Percentiles rank a stretch among this genome's conserved stretches.
Conservation (phyloP, 1,139 yeast genomes). For the Ogataea hybrid region DNA sequence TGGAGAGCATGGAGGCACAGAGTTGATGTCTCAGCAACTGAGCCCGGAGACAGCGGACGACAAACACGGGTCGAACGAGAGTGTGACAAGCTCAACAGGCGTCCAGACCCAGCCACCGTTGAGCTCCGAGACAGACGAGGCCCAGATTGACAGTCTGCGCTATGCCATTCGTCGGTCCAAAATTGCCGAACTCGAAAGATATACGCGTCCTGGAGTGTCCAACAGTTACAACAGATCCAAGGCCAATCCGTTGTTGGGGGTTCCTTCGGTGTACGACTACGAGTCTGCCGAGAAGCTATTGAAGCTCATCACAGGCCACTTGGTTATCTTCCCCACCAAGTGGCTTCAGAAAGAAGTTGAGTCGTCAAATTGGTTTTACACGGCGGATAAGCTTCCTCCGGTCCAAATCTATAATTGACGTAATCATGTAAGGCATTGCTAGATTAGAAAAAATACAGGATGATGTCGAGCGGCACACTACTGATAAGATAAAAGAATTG, state of each 20-base stretch:
- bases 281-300: constrained; percentile 75
- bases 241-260: constrained; percentile 11
- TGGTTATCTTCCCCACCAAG: constrained; percentile 86
- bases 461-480: constrained; percentile 3
- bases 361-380: constrained; percentile 92
- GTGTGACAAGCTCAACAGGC: constrained; percentile 4
- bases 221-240: constrained; percentile 12
- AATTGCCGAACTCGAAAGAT: constrained; percentile 30
- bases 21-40: not conserved
- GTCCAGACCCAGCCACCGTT: constrained; percentile 6
- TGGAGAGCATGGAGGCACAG: not conserved
- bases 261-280: constrained; percentile 54
- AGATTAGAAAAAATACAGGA: not conserved
- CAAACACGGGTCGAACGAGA: constrained; percentile 2
- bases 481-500: constrained; percentile 8
- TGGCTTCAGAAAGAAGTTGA: constrained; percentile 90
- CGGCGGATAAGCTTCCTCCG: constrained; percentile 92
- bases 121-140: constrained; percentile 8
- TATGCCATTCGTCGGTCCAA: constrained; percentile 23
- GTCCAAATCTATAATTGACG: constrained; percentile 81
- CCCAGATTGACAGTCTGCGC: constrained; percentile 13
- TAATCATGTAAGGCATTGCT: constrained; percentile 7
- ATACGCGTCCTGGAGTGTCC: constrained; percentile 16
- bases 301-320: constrained; percentile 78
- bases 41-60: not conserved